Percentiles rank a stretch among this genome's conserved stretches.
These are phyloP conservation scores for Euphorbia peplus DNA, from an alignment of 345 rosid species.

Conservation along the genomic window DNA sequence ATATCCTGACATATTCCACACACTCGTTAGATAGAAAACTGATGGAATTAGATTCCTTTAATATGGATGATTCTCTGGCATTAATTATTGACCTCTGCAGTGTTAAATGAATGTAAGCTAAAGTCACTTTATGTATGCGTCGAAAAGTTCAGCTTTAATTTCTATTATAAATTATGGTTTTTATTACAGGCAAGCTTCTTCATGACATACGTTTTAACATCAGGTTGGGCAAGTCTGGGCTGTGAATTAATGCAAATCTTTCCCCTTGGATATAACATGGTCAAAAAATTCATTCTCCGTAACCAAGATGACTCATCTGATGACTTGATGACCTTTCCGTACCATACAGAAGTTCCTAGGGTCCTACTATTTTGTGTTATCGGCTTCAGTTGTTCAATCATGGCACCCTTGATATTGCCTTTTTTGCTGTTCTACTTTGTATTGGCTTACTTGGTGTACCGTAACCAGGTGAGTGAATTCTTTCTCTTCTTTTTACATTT, in stretches of 20 bases:
- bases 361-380: constrained; percentile 74
- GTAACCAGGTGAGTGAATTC: constrained; percentile 61
- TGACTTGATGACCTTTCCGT: constrained; percentile 56
- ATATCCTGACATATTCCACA: too few species aligned
- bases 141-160: neutral
- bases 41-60: neutral
- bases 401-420: constrained; percentile 83
- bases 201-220: constrained; percentile 79
- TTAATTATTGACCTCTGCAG: neutral
- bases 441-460: constrained; percentile 65
- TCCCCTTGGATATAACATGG: constrained; percentile 48
- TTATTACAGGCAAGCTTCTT: constrained; percentile 84
- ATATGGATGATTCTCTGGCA: too few species aligned
- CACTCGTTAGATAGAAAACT: too few species aligned
- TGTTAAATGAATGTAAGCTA: neutral
- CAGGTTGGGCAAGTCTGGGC: constrained; percentile 85
- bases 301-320: constrained; percentile 41
- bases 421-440: constrained; percentile 66
- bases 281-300: constrained; percentile 43
- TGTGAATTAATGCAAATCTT: constrained; percentile 72
- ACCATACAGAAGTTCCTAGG: constrained; percentile 83
- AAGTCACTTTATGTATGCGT: neutral
- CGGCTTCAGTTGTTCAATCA: constrained; percentile 80
- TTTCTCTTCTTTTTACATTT: constrained; percentile 8
- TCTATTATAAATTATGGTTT: neutral